Evolutionary conservation across 2,329 filamentous ascomycete genomes (phyloP).

Genomic region (Plenodomus lindquistii): DNA sequence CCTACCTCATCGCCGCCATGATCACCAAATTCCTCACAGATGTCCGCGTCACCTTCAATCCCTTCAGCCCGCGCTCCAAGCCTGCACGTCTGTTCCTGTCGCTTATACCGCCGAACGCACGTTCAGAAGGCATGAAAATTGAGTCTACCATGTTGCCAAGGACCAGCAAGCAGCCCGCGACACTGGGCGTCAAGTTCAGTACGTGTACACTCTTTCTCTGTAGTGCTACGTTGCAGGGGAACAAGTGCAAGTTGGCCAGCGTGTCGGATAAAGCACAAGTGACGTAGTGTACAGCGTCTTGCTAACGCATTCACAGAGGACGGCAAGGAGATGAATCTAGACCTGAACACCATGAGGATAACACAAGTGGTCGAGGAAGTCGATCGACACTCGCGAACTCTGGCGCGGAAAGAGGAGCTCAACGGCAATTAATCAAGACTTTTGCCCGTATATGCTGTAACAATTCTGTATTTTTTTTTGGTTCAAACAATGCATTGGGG

Average conservation of each 20-base stretch:
- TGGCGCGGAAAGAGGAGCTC: conserved; percentile 84
- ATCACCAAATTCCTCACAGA: conserved; percentile 86
- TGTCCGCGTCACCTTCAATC: conserved; percentile 86
- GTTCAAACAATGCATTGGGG: conserved; percentile 18
- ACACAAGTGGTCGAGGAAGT: conserved; percentile 87
- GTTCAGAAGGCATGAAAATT: conserved; percentile 73
- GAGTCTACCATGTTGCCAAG: conserved; percentile 75
- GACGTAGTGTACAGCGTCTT: background rate
- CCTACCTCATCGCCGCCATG: conserved; percentile 56
- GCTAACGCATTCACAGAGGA: conserved; percentile 66
- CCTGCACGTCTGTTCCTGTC: conserved; percentile 88
- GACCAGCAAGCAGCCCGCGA: conserved; percentile 67
- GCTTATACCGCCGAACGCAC: conserved; percentile 77
- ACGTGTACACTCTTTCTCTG: conserved; percentile 34
- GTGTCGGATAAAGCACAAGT: background rate
- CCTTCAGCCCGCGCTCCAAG: conserved; percentile 78
- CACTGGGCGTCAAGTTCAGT: conserved; percentile 85
- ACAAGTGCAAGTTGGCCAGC: background rate
- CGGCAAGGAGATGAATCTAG: conserved; percentile 84
- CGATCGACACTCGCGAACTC: conserved; percentile 80
- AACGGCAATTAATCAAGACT: conserved; percentile 44
- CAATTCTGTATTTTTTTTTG: conserved; percentile 11
- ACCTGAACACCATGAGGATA: conserved; percentile 80
- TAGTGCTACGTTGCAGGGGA: background rate
- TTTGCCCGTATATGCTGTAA: conserved; percentile 6